A percentile compares a stretch with the other conserved stretches of the same genome.
These are phyloP conservation scores for Leptoxyphium fumago DNA, from an alignment of 2,329 filamentous ascomycete genomes.

Conservation along the genomic window DNA sequence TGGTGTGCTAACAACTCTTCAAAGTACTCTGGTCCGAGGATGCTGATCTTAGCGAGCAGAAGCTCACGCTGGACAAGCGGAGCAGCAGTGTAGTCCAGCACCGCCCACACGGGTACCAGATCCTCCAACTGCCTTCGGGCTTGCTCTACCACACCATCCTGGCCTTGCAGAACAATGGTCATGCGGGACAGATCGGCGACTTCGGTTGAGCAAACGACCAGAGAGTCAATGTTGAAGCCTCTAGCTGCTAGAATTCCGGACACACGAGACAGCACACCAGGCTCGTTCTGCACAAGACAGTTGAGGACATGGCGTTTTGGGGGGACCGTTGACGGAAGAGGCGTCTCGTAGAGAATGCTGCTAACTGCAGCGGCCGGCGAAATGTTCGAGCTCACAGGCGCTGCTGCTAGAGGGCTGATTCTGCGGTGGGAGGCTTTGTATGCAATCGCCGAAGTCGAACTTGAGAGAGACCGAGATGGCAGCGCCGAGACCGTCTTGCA, in stretches of 20 bases:
- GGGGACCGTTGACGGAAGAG: slow-evolving; percentile 64
- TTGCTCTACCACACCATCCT: slow-evolving; percentile 95
- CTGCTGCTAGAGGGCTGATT: slow-evolving; percentile 66
- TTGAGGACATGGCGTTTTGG: slow-evolving; percentile 94
- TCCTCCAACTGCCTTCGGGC: slow-evolving; percentile 91
- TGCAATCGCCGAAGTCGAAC: slow-evolving; percentile 78
- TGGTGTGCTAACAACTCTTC: slow-evolving; percentile 94
- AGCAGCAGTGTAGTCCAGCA: slow-evolving; percentile 85
- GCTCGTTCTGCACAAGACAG: slow-evolving; percentile 97
- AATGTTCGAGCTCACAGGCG: slow-evolving; percentile 60
- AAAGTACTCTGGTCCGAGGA: slow-evolving; percentile 93
- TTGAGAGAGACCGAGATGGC: background rate
- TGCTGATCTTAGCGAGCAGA: slow-evolving; percentile 89
- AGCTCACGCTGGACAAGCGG: slow-evolving; percentile 92
- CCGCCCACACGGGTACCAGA: slow-evolving; percentile 93
- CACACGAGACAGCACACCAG: slow-evolving; percentile 87
- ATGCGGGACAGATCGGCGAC: slow-evolving; percentile 93
- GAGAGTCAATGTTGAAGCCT: slow-evolving; percentile 97
- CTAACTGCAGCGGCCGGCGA: slow-evolving; percentile 85
- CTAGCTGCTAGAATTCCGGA: slow-evolving; percentile 91
- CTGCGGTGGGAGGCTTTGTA: slow-evolving; percentile 95
- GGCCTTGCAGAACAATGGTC: slow-evolving; percentile 93
- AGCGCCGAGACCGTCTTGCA: background rate
- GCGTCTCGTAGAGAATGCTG: slow-evolving; percentile 98
- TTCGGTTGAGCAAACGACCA: slow-evolving; percentile 96